These are phyloP conservation scores for Escallonia rubra DNA, from an alignment of 129 eudicot species.

Conservation along the genomic window DNA sequence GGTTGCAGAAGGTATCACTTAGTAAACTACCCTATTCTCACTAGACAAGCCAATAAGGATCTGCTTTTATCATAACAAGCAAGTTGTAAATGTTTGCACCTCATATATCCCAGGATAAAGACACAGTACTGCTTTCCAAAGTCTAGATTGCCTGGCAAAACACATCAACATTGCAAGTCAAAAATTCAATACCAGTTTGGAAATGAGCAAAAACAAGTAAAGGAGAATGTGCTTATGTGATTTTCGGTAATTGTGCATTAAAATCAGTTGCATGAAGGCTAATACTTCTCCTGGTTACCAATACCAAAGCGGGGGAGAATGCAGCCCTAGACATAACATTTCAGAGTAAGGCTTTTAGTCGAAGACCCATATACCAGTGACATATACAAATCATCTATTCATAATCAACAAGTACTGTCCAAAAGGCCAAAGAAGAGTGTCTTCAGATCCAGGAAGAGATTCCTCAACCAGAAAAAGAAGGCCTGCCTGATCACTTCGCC, in stretches of 20 bases:
- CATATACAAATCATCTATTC: too few relatives aligned
- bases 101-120: constrained; percentile 93
- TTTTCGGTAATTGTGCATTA: not conserved
- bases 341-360: too few relatives aligned
- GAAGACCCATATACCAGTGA: too few relatives aligned
- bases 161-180: not conserved
- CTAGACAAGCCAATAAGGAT: not conserved
- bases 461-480: too few relatives aligned
- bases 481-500: too few relatives aligned
- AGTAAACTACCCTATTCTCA: constrained; percentile 4
- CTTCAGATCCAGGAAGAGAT: too few relatives aligned
- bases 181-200: not conserved
- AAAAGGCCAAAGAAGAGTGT: too few relatives aligned
- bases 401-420: too few relatives aligned
- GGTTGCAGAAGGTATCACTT: not conserved
- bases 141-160: constrained; percentile 49
- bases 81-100: constrained; percentile 34
- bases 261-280: constrained; percentile 7
- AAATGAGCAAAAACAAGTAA: not conserved
- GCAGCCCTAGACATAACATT: not conserved
- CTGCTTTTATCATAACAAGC: not conserved
- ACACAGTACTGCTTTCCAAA: constrained; percentile 77
- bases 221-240: not conserved
- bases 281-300: not conserved
- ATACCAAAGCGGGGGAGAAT: not conserved